Conservation (phyloP, 2,329 filamentous ascomycete species). For the Fusarium buxicola region DNA sequence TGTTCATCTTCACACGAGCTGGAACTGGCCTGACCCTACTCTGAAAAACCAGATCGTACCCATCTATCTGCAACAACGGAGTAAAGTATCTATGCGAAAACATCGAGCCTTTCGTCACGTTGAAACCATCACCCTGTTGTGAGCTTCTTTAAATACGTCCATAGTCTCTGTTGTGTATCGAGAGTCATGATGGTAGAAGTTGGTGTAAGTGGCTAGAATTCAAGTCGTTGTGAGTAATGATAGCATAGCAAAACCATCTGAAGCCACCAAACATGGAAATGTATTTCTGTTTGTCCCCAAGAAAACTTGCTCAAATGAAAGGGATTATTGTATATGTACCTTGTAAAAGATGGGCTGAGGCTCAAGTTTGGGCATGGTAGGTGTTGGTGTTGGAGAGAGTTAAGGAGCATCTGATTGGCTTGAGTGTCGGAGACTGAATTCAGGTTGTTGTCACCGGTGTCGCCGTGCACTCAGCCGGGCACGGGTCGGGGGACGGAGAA, state of each 20-base stretch:
- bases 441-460: not conserved
- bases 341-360: not conserved
- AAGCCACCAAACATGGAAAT: not conserved
- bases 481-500: not conserved
- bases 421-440: not conserved
- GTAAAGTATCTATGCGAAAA: no score
- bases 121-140: no score
- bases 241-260: not conserved
- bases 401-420: slow-evolving; percentile 8
- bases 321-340: no score
- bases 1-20: no score
- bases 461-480: not conserved
- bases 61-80: no score
- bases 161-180: not conserved
- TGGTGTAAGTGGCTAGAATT: not conserved
- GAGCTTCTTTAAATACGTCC: not conserved
- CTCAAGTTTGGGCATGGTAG: slow-evolving; percentile 1
- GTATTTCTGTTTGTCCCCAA: slow-evolving; percentile 7
- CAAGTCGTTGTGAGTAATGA: not conserved
- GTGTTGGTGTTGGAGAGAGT: slow-evolving; percentile 2
- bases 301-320: not conserved
- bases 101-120: no score
- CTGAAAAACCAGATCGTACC: no score
- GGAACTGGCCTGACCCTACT: no score
- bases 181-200: not conserved